Evolutionary conservation across 768 basidiomycete species (phyloP).

Genomic region (Leccinum imitatum): DNA sequence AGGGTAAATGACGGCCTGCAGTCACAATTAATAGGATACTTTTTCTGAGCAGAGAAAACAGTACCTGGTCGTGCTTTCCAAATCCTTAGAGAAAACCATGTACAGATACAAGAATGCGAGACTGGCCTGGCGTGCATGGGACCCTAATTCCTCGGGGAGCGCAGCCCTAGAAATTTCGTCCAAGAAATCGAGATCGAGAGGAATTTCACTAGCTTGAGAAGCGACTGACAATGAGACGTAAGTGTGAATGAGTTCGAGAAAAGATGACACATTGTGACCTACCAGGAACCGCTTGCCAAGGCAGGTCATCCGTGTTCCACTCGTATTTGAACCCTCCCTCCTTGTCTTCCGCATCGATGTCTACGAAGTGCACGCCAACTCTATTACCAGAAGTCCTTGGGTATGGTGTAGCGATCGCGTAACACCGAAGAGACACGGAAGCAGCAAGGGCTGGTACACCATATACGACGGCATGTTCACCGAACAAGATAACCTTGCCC

Average conservation of each 20-base stretch:
- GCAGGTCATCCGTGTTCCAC: constrained; percentile 76
- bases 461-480: constrained; percentile 98
- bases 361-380: constrained; percentile 61
- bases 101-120: constrained; percentile 93
- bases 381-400: constrained; percentile 54
- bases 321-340: constrained; percentile 60
- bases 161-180: constrained; percentile 59
- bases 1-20: constrained; percentile 76
- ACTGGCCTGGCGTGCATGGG: constrained; percentile 46
- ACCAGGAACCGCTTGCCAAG: constrained; percentile 72
- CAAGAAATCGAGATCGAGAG: constrained; percentile 71
- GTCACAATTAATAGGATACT: constrained; percentile 4
- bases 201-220: constrained; percentile 25
- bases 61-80: constrained; percentile 55
- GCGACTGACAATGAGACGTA: constrained; percentile 4
- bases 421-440: constrained; percentile 93
- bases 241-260: neutral
- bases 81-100: constrained; percentile 57
- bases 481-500: constrained; percentile 97
- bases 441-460: constrained; percentile 97
- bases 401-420: constrained; percentile 77
- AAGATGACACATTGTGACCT: neutral
- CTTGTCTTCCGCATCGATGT: constrained; percentile 49
- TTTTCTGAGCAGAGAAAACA: constrained; percentile 28
- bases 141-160: constrained; percentile 31